phyloP scores from a whole-genome alignment of 2,329 filamentous ascomycete species.

The Aspergillus brunneoviolaceus region DNA sequence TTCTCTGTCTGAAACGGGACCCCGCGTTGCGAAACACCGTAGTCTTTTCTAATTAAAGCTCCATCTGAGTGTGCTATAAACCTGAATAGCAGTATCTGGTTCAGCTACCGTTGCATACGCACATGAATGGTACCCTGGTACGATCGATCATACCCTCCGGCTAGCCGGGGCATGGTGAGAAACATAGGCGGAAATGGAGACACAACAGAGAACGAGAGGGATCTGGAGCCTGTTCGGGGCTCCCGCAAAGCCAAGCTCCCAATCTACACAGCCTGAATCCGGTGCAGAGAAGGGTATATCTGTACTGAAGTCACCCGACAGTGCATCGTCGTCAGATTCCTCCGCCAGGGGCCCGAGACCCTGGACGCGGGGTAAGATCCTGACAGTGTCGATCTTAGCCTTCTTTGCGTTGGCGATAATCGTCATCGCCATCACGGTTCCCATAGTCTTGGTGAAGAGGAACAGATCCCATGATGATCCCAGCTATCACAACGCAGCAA shows the following conservation, averaged over 20 bases:
- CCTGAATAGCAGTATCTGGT: background rate
- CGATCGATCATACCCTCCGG: background rate
- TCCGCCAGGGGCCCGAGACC: background rate
- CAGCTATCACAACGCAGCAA: conserved; percentile 20
- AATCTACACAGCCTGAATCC: background rate
- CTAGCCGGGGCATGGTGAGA: background rate
- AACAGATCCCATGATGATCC: conserved; percentile 12
- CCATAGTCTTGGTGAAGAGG: conserved; percentile 17
- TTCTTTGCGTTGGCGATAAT: background rate
- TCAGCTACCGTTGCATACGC: background rate
- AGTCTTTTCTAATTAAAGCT: background rate
- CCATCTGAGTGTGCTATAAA: background rate
- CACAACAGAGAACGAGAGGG: background rate
- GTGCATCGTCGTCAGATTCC: background rate
- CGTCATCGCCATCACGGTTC: conserved; percentile 21
- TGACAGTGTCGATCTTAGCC: background rate
- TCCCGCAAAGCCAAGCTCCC: background rate
- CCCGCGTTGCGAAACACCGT: background rate
- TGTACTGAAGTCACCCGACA: background rate
- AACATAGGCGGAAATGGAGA: background rate
- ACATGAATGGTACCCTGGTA: background rate
- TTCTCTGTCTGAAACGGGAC: background rate
- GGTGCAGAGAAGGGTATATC: background rate
- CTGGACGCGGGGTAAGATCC: conserved; percentile 15
- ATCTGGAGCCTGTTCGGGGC: background rate